phyloP scores from a whole-genome alignment of 2,329 filamentous ascomycete species.

The Pseudocercospora cruenta region DNA sequence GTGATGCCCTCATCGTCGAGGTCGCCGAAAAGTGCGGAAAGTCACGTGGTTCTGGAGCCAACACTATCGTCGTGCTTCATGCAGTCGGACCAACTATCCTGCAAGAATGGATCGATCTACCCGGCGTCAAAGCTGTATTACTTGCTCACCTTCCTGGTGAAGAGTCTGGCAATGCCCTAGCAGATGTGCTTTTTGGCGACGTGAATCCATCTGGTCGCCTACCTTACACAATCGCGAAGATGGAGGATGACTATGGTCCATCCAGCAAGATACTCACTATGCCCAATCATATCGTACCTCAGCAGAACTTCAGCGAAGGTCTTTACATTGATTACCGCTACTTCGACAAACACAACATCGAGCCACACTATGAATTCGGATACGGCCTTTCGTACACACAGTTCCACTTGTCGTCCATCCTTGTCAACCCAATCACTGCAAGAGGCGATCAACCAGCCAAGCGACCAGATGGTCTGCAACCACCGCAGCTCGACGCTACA shows the following conservation, averaged over 20 bases:
- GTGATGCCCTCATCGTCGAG: slow-evolving; percentile 73
- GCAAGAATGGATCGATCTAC: slow-evolving; percentile 77
- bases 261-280: slow-evolving; percentile 70
- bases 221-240: slow-evolving; percentile 83
- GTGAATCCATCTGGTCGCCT: slow-evolving; percentile 79
- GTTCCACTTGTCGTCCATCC: slow-evolving; percentile 64
- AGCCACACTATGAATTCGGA: slow-evolving; percentile 83
- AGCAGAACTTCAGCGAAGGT: slow-evolving; percentile 82
- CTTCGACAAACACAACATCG: slow-evolving; percentile 76
- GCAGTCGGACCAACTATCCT: slow-evolving; percentile 81
- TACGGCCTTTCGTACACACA: slow-evolving; percentile 81
- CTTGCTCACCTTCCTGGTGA: slow-evolving; percentile 86
- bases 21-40: slow-evolving; percentile 69
- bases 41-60: slow-evolving; percentile 44
- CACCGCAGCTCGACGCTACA: slow-evolving; percentile 59
- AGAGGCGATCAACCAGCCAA: slow-evolving; percentile 37
- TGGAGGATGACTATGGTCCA: slow-evolving; percentile 74
- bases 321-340: slow-evolving; percentile 88
- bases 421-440: slow-evolving; percentile 47
- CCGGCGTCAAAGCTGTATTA: slow-evolving; percentile 76
- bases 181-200: slow-evolving; percentile 77
- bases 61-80: slow-evolving; percentile 83
- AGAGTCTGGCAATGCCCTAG: slow-evolving; percentile 81
- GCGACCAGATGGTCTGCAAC: slow-evolving; percentile 47
- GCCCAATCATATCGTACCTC: slow-evolving; percentile 70